A percentile compares a stretch with the other conserved stretches of the same genome.
Conservation (phyloP, 1,284 basidiomycete genomes). For the Cryptococcus maquisensis region DNA sequence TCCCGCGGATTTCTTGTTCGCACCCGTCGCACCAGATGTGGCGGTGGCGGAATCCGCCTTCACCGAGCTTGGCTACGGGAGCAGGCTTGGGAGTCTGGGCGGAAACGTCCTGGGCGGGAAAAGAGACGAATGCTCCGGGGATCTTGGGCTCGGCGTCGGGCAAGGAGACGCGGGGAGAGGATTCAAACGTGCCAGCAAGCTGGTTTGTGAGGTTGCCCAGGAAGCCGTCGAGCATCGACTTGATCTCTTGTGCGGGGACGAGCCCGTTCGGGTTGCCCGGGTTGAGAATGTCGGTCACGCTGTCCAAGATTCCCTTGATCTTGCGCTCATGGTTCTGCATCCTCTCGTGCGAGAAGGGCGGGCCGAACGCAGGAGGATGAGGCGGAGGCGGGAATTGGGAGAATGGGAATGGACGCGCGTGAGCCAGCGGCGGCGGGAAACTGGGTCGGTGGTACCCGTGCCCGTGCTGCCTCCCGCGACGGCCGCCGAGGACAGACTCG, state of each 20-base stretch:
- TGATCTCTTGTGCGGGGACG: conserved; percentile 39
- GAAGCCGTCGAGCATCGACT: conserved; percentile 44
- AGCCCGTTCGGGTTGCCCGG: conserved; percentile 13
- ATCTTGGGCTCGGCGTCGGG: conserved; percentile 18
- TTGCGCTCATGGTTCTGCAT: not conserved
- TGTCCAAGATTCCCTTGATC: conserved; percentile 13
- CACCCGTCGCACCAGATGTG: conserved; percentile 46
- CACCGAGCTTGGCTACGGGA: conserved; percentile 20
- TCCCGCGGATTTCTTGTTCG: conserved; percentile 39
- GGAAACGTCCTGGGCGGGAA: conserved; percentile 13
- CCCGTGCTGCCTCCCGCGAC: not conserved
- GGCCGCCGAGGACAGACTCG: conserved; percentile 24
- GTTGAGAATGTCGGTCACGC: conserved; percentile 26
- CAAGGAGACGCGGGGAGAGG: conserved; percentile 17
- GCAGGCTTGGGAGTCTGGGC: conserved; percentile 11
- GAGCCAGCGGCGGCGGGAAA: conserved; percentile 3
- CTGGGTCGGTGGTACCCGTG: conserved; percentile 4
- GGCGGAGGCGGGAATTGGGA: conserved; percentile 4
- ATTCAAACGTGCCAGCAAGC: conserved; percentile 40
- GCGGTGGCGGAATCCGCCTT: conserved; percentile 44
- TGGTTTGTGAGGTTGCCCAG: conserved; percentile 45
- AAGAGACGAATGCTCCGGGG: conserved; percentile 35
- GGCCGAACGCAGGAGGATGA: conserved; percentile 1
- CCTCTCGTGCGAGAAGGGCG: not conserved
- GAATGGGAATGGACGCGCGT: not conserved